These are phyloP conservation scores for Tephrocybe rancida DNA, from an alignment of 768 basidiomycete genomes.

Conservation along the genomic window DNA sequence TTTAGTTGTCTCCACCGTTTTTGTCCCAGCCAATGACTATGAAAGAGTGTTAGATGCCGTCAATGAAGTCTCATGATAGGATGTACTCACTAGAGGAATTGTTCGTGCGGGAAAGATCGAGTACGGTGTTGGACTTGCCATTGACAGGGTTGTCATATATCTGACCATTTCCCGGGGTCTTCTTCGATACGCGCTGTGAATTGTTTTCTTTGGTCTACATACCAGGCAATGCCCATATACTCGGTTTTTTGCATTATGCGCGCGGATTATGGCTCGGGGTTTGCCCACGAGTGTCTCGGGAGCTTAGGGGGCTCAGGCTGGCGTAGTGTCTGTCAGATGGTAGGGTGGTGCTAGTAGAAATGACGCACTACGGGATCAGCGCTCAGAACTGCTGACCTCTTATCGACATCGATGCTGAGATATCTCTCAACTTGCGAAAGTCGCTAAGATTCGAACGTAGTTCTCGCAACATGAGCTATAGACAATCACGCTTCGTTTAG, in stretches of 20 bases:
- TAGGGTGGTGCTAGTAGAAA: neutral
- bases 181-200: no score
- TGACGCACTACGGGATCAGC: neutral
- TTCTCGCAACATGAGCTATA: no score
- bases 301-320: no score
- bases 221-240: no score
- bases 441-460: no score
- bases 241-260: neutral
- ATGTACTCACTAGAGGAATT: slow-evolving; percentile 34
- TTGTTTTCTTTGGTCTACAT: no score
- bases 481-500: no score
- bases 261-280: no score
- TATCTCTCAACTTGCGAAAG: no score
- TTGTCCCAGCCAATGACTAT: slow-evolving; percentile 43
- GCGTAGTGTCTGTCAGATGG: neutral
- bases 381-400: slow-evolving; percentile 3
- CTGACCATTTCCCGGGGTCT: no score
- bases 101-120: slow-evolving; percentile 56
- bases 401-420: slow-evolving; percentile 18
- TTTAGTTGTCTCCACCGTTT: slow-evolving; percentile 44
- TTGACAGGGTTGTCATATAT: no score
- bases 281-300: no score
- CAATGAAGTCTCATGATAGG: neutral
- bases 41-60: neutral
- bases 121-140: slow-evolving; percentile 37